Evolutionary conservation across 495 filamentous ascomycete species (phyloP).

Genomic region (Jackrogersella multiformis): DNA sequence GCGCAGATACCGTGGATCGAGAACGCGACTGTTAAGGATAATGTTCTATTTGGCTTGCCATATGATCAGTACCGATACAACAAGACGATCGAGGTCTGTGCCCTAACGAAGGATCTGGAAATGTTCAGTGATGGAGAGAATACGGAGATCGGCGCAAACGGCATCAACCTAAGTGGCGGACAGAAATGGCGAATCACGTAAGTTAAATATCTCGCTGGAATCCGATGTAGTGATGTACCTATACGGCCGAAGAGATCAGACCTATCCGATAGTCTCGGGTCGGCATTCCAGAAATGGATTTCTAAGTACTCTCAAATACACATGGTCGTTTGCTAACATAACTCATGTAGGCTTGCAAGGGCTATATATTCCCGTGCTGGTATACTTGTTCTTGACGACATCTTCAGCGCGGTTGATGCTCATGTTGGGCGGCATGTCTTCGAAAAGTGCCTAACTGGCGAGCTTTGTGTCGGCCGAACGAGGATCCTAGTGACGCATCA

Average conservation of each 20-base stretch:
- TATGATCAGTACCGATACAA: conserved; percentile 70
- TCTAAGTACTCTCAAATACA: neutral
- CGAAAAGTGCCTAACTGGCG: conserved; percentile 75
- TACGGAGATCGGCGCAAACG: conserved; percentile 84
- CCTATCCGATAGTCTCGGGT: neutral
- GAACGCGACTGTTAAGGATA: conserved; percentile 78
- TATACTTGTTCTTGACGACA: conserved; percentile 83
- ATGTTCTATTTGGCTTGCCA: conserved; percentile 79
- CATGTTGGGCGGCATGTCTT: conserved; percentile 83
- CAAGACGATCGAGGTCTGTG: conserved; percentile 73
- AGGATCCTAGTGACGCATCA: conserved; percentile 86
- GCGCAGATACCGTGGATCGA: conserved; percentile 89
- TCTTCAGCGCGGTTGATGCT: conserved; percentile 78
- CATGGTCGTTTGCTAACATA: neutral
- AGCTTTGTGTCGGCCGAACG: conserved; percentile 73
- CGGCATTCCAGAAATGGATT: neutral
- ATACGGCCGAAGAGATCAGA: neutral
- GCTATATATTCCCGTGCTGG: conserved; percentile 84
- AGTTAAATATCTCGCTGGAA: conserved; percentile 16
- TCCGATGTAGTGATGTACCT: neutral
- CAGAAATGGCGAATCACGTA: conserved; percentile 81
- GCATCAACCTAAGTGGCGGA: conserved; percentile 84
- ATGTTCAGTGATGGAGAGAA: conserved; percentile 77
- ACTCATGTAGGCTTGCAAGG: conserved; percentile 63
- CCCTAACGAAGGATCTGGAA: conserved; percentile 76